Evolutionary conservation across 106 monocot genomes (phyloP).

Genomic region (Platanthera zijinensis): DNA sequence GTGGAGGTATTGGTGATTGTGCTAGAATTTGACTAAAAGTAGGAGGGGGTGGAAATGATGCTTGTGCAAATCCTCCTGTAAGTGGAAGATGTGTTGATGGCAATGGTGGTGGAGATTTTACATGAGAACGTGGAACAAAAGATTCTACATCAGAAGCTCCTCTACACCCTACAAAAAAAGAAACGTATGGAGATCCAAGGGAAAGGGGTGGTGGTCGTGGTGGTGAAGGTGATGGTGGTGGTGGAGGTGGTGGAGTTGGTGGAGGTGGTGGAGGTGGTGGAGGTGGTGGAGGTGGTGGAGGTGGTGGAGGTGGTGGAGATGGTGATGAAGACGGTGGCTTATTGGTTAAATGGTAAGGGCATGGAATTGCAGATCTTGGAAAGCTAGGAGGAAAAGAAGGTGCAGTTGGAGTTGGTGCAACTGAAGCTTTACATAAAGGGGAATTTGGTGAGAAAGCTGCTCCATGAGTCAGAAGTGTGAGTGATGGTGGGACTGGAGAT

Average conservation of each 20-base stretch:
- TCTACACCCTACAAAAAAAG: not conserved
- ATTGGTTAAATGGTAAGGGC: not conserved
- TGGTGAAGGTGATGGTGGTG: too few relatives aligned
- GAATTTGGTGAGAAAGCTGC: not conserved
- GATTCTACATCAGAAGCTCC: not conserved
- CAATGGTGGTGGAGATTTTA: not conserved
- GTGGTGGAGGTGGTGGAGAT: conserved; percentile 2
- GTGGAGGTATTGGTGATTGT: not conserved
- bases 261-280: conserved; percentile 2
- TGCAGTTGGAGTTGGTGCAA: not conserved
- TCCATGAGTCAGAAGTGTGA: not conserved
- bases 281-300: too few relatives aligned
- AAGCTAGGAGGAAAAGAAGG: not conserved
- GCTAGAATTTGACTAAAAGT: not conserved
- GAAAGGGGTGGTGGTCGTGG: not conserved
- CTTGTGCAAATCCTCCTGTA: not conserved
- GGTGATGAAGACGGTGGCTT: not conserved
- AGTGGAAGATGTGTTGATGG: not conserved
- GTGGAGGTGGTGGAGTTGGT: too few relatives aligned
- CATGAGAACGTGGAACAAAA: not conserved
- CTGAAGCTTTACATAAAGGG: not conserved
- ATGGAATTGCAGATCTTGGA: not conserved
- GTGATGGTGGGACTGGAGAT: not conserved
- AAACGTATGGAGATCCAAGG: not conserved
- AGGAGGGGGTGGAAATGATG: not conserved